phyloP scores from a whole-genome alignment of 371 early-diverging fungal species.

The Caulochytrium protostelioides region DNA sequence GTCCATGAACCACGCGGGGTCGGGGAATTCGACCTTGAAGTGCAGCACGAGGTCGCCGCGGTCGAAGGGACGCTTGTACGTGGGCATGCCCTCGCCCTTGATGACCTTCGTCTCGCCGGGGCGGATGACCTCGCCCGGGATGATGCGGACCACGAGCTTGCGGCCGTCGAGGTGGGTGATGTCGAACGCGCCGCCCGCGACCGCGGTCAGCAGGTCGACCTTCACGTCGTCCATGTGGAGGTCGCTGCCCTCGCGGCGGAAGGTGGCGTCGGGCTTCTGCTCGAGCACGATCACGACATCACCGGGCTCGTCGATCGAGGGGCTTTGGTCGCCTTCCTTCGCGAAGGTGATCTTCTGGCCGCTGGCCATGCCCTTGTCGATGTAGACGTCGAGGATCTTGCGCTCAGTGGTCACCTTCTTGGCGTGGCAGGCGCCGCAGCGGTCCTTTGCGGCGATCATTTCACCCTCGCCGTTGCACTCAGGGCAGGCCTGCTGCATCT shows the following conservation, averaged over 20 bases:
- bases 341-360: constrained; percentile 72
- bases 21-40: constrained; percentile 71
- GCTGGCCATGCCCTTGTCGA: constrained; percentile 77
- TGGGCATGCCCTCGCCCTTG: constrained; percentile 85
- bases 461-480: constrained; percentile 76
- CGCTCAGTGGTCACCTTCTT: constrained; percentile 57
- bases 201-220: constrained; percentile 76
- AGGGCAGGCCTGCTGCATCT: constrained; percentile 80
- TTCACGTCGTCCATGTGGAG: constrained; percentile 58
- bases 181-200: constrained; percentile 73
- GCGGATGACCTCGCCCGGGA: constrained; percentile 75
- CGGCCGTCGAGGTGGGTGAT: constrained; percentile 80
- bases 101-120: constrained; percentile 71
- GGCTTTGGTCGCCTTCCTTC: constrained; percentile 77
- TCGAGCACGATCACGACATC: constrained; percentile 64
- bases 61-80: constrained; percentile 36
- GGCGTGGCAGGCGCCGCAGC: constrained; percentile 69
- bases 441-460: constrained; percentile 60
- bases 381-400: constrained; percentile 65
- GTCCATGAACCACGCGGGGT: constrained; percentile 48
- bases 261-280: constrained; percentile 54
- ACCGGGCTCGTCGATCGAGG: constrained; percentile 50
- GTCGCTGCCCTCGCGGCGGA: constrained; percentile 59
- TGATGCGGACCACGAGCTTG: constrained; percentile 56
- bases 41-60: constrained; percentile 72